These are phyloP conservation scores for Nissolia schottii DNA, from an alignment of 306 rosid species.

Conservation along the genomic window DNA sequence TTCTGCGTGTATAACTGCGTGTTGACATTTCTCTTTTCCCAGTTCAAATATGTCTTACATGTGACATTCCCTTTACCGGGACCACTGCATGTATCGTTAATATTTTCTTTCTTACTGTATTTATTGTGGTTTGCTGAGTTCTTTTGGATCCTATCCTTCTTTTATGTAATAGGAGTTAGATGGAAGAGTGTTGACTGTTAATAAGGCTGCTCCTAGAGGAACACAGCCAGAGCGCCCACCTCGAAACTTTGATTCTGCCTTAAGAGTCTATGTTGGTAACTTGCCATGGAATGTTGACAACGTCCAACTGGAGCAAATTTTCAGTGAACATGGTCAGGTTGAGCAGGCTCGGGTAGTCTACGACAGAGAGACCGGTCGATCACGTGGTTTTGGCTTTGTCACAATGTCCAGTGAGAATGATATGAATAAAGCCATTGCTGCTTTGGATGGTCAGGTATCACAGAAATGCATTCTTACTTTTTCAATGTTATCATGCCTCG, in stretches of 20 bases:
- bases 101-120: neutral
- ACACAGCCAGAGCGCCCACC: slow-evolving; percentile 55
- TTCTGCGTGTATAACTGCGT: neutral
- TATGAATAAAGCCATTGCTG: slow-evolving; percentile 82
- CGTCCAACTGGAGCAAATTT: slow-evolving; percentile 60
- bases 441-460: slow-evolving; percentile 93
- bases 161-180: slow-evolving; percentile 50
- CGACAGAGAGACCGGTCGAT: slow-evolving; percentile 89
- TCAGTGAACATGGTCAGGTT: slow-evolving; percentile 79
- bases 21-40: neutral
- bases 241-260: slow-evolving; percentile 35
- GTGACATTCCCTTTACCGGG: neutral
- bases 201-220: slow-evolving; percentile 91
- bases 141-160: neutral
- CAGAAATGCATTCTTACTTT: neutral
- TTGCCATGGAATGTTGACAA: slow-evolving; percentile 85
- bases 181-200: slow-evolving; percentile 81
- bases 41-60: neutral
- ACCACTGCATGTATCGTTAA: neutral
- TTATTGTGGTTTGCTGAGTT: neutral
- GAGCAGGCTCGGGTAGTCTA: slow-evolving; percentile 65
- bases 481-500: neutral
- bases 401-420: slow-evolving; percentile 69
- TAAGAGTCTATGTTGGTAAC: slow-evolving; percentile 77
- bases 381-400: slow-evolving; percentile 98